Evolutionary conservation across 192 early-diverging fungal species (phyloP), one percentile per base, ranked within the genome.

Genomic region (Backusella tuberculispora): DNA sequence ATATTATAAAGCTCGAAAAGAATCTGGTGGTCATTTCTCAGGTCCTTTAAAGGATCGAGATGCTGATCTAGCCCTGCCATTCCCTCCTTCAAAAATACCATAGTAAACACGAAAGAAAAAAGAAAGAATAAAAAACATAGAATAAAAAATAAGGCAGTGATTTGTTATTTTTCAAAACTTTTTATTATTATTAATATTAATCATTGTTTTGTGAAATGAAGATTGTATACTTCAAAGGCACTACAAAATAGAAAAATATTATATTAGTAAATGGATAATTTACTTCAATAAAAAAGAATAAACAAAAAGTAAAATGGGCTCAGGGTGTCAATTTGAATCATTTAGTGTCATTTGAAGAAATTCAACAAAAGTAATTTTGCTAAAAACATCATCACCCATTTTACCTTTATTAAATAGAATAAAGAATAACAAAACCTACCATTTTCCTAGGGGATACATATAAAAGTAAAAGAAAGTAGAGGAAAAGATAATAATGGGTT

Each of bases 251-350:
- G 29, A 34, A 34, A 34, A 34, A 34, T 34, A 2, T 2, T 1
- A 1, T 34, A 34, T 34, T 34, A 34, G 29, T 34, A 34, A 34
- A 34, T 2, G 29, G 0, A 53, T 19, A 53, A 53, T 53, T 19
- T 19, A 53, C 6, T 50, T 50, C 7, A 50, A 24, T 19, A 53
- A n/a, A 26, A 0, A 12, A 60, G 26, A 50, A 50, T 4, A 50
- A 50, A 50, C 6, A 50, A 50, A 60, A 24, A 26, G 10, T 26
- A 60, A 60, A 60, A 60, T 60, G 13, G 53, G 53, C 21, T 69
- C 68, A 69, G 68, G 68, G 68, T 69, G 68, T 69, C 68, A 66
- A 69, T 69, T 17, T 42, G 68, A 69, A 69, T 69, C 68, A 69
- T 47, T 69, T 2, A 19, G 43, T 44, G 44, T 69, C 68, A 69